Evolutionary conservation across 2,329 filamentous ascomycete species (phyloP), one percentile per base, ranked within the genome.

Genomic region (Arthrobotrys conoides): DNA sequence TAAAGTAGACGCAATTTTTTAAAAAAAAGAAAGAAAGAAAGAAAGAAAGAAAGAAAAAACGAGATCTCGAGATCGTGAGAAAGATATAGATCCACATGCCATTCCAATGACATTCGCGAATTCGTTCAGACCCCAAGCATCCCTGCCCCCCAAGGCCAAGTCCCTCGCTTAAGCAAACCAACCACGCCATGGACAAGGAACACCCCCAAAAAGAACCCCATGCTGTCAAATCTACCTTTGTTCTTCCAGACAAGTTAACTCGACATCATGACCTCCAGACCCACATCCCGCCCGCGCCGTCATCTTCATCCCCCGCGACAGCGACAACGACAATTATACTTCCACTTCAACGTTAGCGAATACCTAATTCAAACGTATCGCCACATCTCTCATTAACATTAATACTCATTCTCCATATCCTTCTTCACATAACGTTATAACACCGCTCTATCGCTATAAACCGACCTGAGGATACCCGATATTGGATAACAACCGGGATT

Each of bases 131-230:
- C 8, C 36, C 10, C 10, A 12, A 16, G 14, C 1, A 41, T 12
- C 38, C 38, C 38, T 41, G 38, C 38, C 30, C 46, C 16, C 44
- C 36, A 9, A 16, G 38, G 12, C 12, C 38, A 41, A 41, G 14
- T 41, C 38, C 22, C 48, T 71, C 69, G 69, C 57, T 71, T 71
- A 71, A 57, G 69, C 57, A 65, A 30, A 41, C 67, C 67, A 70
- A 71, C 67, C 67, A 41, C 38, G 38, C 38, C 1, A 41, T 41
- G 16, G 38, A 36, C 20, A 6, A 18, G 14, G 33, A 9, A 53
- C 22, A 27, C 22, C 51, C 8, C 51, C 16, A 55, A 33, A 36
- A 55, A 36, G 9, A 12, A 41, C 38, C 27, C 51, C 24, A 36
- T 55, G 38, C 51, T 55, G 51, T 55, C 51, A 55, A 55, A 36